These are phyloP conservation scores for Aspergillus viridinutans DNA, from an alignment of 2,329 filamentous ascomycete species.

Conservation along the genomic window DNA sequence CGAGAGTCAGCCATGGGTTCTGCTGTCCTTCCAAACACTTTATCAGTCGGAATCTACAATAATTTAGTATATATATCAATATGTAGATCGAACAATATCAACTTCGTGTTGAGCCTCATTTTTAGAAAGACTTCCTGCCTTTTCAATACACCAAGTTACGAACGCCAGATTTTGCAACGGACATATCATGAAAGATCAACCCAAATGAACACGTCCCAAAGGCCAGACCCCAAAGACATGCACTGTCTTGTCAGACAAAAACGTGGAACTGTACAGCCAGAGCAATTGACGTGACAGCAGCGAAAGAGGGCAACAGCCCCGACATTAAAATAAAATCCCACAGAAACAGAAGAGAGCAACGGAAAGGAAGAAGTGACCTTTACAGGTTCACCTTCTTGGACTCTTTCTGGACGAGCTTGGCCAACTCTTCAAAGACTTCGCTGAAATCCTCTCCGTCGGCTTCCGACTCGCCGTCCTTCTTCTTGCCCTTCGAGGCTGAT, in stretches of 20 bases:
- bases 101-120: conserved; percentile 12
- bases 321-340: conserved; percentile 24
- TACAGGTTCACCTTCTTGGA: conserved; percentile 53
- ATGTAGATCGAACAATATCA: not conserved
- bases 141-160: conserved; percentile 38
- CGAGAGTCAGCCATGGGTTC: too few relatives aligned
- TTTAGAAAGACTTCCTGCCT: conserved; percentile 29
- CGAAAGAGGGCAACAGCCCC: conserved; percentile 18
- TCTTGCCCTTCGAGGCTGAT: conserved; percentile 49
- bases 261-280: conserved; percentile 37
- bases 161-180: conserved; percentile 36
- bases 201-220: conserved; percentile 30
- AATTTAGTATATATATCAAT: not conserved
- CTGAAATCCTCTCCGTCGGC: conserved; percentile 47
- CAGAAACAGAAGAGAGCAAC: conserved; percentile 18
- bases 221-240: conserved; percentile 38
- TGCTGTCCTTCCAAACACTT: not conserved
- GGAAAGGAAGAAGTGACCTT: conserved; percentile 16
- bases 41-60: not conserved
- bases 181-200: conserved; percentile 31
- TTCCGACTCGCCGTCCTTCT: conserved; percentile 39
- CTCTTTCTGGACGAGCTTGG: conserved; percentile 58
- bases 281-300: conserved; percentile 18
- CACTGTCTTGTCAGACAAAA: conserved; percentile 33
- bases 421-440: conserved; percentile 53